Conservation (phyloP, 1,284 basidiomycete species). For the Tilletia caries region DNA sequence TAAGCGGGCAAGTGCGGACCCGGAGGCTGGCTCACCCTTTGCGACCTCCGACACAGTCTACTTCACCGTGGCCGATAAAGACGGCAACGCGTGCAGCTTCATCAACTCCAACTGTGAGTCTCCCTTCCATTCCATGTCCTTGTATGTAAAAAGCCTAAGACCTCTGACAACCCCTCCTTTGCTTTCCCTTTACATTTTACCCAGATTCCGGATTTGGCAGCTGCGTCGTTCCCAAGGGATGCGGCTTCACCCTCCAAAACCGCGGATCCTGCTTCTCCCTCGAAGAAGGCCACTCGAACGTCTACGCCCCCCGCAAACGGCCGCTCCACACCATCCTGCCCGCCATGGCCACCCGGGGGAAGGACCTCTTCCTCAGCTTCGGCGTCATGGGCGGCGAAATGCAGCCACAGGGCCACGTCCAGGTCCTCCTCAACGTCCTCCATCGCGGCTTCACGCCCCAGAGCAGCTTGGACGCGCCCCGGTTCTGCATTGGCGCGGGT, state of each 20-base stretch:
- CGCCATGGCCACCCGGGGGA: conserved; percentile 74
- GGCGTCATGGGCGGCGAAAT: conserved; percentile 93
- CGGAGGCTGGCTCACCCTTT: conserved; percentile 73
- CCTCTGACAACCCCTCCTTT: neutral
- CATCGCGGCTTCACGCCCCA: conserved; percentile 70
- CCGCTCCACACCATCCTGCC: conserved; percentile 97
- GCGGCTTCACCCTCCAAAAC: conserved; percentile 94
- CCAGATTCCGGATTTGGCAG: conserved; percentile 57
- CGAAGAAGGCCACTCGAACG: conserved; percentile 77
- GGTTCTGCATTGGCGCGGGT: conserved; percentile 90
- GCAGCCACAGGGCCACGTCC: conserved; percentile 89
- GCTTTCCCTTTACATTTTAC: neutral
- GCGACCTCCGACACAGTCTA: conserved; percentile 89
- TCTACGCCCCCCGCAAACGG: conserved; percentile 64
- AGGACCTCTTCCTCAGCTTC: conserved; percentile 80
- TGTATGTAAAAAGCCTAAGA: no score
- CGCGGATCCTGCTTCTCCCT: conserved; percentile 81
- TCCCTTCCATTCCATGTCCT: neutral
- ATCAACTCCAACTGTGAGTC: conserved; percentile 82
- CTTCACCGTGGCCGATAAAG: conserved; percentile 67
- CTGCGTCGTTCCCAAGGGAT: conserved; percentile 78
- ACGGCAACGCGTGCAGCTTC: conserved; percentile 90
- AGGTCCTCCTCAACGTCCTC: conserved; percentile 86
- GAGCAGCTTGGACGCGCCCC: conserved; percentile 71
- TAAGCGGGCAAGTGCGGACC: conserved; percentile 63